Conservation (phyloP, 176 grass and related monocot genomes). For the Puccinellia tenuiflora region DNA sequence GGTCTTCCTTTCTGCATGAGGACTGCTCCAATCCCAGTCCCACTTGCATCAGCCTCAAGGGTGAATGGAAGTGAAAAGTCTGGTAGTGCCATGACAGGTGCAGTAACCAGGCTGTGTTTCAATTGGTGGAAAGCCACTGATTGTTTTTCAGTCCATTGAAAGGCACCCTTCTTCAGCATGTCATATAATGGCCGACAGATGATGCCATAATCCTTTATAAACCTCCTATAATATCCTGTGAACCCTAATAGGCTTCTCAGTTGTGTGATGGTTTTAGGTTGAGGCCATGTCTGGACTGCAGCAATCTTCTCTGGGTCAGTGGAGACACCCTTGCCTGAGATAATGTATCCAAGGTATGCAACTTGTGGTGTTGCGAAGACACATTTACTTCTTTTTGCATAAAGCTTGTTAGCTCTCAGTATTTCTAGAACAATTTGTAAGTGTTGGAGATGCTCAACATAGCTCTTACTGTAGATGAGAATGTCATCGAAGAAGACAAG, state of each 20-base stretch:
- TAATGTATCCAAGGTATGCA: not conserved
- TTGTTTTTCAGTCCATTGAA: not conserved
- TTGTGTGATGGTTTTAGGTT: not conserved
- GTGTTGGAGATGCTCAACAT: too few species aligned
- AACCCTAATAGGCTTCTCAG: not conserved
- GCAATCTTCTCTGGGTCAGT: not conserved
- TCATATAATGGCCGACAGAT: not conserved
- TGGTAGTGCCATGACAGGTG: too few species aligned
- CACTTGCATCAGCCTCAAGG: too few species aligned
- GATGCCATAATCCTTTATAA: not conserved
- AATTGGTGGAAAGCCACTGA: fast-evolving
- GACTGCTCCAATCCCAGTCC: too few species aligned
- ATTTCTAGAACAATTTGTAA: fast-evolving
- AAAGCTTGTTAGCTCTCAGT: not conserved
- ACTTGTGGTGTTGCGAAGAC: not conserved
- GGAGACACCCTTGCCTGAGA: not conserved
- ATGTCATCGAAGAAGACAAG: too few species aligned
- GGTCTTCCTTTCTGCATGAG: too few species aligned
- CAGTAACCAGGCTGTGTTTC: too few species aligned
- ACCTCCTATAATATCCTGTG: not conserved
- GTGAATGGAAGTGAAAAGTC: too few species aligned
- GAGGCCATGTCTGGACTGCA: not conserved
- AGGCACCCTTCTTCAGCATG: not conserved
- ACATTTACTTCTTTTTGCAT: not conserved
- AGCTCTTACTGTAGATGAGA: too few species aligned